These are phyloP conservation scores for Talaromyces trachyspermus DNA, from an alignment of 495 filamentous ascomycete genomes.

Conservation along the genomic window DNA sequence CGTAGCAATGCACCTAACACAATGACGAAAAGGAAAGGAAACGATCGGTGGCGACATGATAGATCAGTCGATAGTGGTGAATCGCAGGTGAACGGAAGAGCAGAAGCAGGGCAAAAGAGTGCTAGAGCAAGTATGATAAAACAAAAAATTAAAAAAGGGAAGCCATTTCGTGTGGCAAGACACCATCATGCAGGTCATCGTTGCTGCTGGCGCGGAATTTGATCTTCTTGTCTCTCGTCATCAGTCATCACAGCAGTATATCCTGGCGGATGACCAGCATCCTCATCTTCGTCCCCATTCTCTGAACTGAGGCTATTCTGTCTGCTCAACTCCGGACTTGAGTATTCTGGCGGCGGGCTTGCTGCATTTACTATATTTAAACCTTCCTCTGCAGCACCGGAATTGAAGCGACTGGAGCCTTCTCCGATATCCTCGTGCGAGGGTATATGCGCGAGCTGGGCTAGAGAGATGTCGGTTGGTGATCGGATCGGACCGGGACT, in stretches of 20 bases:
- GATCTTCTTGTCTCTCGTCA: slow-evolving; percentile 7
- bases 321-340: slow-evolving; percentile 56
- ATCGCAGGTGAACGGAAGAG: not conserved
- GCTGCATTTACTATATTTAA: slow-evolving; percentile 23
- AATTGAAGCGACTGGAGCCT: slow-evolving; percentile 53
- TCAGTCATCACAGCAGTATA: slow-evolving; percentile 55
- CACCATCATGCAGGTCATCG: not conserved
- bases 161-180: no score
- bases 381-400: slow-evolving; percentile 23
- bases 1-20: slow-evolving; percentile 3
- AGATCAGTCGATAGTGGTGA: no score
- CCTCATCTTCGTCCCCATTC: slow-evolving; percentile 25
- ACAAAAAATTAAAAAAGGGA: not conserved
- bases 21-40: slow-evolving; percentile 9
- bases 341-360: slow-evolving; percentile 63
- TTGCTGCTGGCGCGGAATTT: slow-evolving; percentile 5
- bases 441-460: slow-evolving; percentile 62
- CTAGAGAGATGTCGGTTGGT: slow-evolving; percentile 95
- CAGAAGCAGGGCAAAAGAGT: no score
- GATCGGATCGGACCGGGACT: slow-evolving; percentile 86
- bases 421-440: slow-evolving; percentile 73
- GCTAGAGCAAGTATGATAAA: slow-evolving; percentile 1
- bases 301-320: slow-evolving; percentile 38
- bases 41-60: slow-evolving; percentile 6
- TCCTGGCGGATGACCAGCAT: slow-evolving; percentile 38